Base-by-base conservation (phyloP, 176 grass and related monocot species). In the Carex myosuroides region DNA sequence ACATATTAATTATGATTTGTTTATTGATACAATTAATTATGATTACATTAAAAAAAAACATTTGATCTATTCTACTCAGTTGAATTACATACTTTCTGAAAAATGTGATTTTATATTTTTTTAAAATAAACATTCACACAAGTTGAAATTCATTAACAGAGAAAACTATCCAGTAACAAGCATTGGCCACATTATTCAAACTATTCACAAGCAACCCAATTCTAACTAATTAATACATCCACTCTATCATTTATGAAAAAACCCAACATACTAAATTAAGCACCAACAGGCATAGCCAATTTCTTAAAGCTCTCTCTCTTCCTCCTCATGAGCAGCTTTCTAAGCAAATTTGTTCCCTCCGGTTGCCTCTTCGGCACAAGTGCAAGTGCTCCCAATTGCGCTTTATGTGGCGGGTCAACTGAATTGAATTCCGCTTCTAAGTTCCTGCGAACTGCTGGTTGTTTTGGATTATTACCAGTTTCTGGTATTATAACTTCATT, bases 241-340 rank as follows among this genome's bases (percentile, higher is more conserved):
- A 63, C 24, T 30, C 24, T 57, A 46, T 55, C 59, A 81, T 44
- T 81, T 44, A 56, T 35, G 39, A 39, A 62, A 75, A 30, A 26
- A 64, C 79, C 17, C 58, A 81, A 62, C 39, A 83, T 54, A 30
- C 64, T 4, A 75, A 26, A 54, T 39, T 39, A 87, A 77, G 89
- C 79, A 73, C 33, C 84, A 16, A 82, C 46, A n/a, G 81, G 82
- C 41, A 81, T 71, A 32, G 87, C 74, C 4, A 86, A 74, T 54
- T 92, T 94, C 16, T 79, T 64, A 68, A 79, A 87, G 70, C 70
- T 84, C 18, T 92, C 87, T 85, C 85, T 92, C 64, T 87, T 92
- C 67, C 87, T 94, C 48, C 86, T 88, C 83, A 87, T 84, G 18
- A 94, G 84, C 41, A 97, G 90, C 81, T 88, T 88, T 79, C 85